These are phyloP conservation scores for Brassica incana DNA, from an alignment of 345 rosid genomes.

Conservation along the genomic window DNA sequence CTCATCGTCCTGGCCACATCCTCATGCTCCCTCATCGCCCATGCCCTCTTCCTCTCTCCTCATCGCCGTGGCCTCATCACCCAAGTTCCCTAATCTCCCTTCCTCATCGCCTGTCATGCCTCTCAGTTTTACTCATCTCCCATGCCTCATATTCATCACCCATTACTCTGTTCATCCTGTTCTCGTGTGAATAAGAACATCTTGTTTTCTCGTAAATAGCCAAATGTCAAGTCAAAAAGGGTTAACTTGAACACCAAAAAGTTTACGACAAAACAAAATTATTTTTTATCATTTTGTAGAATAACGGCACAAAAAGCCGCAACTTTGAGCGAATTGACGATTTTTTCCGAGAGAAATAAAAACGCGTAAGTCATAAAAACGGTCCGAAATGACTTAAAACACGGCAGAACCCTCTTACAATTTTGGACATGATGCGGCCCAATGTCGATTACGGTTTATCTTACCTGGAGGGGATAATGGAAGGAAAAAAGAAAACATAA, in stretches of 20 bases:
- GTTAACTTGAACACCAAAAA: background rate
- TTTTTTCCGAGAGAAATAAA: no score
- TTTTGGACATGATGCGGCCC: background rate
- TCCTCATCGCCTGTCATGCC: no score
- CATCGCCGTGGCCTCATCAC: no score
- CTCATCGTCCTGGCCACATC: no score
- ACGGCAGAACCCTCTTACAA: background rate
- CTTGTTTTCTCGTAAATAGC: background rate
- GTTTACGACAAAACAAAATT: background rate
- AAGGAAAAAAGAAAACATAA: no score
- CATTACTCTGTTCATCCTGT: background rate
- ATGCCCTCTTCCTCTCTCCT: no score
- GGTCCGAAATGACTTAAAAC: background rate
- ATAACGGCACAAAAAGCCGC: background rate
- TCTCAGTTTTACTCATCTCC: no score
- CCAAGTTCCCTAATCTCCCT: no score
- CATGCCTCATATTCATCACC: no score
- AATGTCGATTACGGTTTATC: background rate
- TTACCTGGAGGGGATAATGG: background rate
- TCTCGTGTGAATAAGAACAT: background rate
- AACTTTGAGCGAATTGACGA: background rate
- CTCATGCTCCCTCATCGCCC: no score
- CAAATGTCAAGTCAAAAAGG: background rate
- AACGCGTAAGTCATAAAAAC: no score
- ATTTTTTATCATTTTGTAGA: background rate